A percentile compares a stretch with the other conserved stretches of the same genome.
These are phyloP conservation scores for Lasiodiplodia gonubiensis DNA, from an alignment of 2,329 filamentous ascomycete species.

Conservation along the genomic window DNA sequence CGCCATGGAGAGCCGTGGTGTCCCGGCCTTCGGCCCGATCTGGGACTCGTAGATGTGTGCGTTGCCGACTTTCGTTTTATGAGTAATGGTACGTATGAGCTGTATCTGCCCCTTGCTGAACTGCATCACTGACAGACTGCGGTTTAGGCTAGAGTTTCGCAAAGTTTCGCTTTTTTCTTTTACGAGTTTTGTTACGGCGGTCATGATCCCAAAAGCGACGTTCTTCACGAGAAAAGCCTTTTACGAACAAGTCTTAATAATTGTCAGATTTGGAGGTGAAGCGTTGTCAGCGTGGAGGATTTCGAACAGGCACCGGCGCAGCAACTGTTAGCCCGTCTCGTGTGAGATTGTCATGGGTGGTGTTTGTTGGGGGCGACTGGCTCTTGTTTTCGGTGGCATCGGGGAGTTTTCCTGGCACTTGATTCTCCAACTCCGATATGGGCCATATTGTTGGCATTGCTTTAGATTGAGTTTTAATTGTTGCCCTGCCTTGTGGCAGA, in stretches of 20 bases:
- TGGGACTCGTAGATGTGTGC: slow-evolving; percentile 65
- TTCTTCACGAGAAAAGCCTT: not conserved
- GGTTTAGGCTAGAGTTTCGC: not conserved
- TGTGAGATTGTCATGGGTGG: not conserved
- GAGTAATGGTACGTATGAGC: not conserved
- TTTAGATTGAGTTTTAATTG: not conserved
- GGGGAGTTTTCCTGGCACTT: not conserved
- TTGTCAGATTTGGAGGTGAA: too few species aligned
- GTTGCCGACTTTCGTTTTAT: not conserved
- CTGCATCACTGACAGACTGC: not conserved
- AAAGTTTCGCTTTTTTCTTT: too few species aligned
- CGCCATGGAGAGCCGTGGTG: slow-evolving; percentile 67
- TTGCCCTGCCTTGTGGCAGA: not conserved
- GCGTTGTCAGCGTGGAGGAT: too few species aligned
- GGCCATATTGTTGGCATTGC: not conserved
- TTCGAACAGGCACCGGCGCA: not conserved
- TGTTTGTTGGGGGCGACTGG: not conserved
- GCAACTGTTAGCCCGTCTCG: not conserved
- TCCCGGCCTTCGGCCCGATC: slow-evolving; percentile 74
- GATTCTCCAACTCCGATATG: not conserved
- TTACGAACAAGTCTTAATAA: too few species aligned
- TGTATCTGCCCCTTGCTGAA: not conserved
- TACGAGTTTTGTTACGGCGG: not conserved
- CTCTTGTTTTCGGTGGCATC: not conserved
- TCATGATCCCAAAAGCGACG: not conserved